These are phyloP conservation scores for Aspergillus pseudoglaucus DNA, from an alignment of 2,329 filamentous ascomycete species.

Conservation along the genomic window DNA sequence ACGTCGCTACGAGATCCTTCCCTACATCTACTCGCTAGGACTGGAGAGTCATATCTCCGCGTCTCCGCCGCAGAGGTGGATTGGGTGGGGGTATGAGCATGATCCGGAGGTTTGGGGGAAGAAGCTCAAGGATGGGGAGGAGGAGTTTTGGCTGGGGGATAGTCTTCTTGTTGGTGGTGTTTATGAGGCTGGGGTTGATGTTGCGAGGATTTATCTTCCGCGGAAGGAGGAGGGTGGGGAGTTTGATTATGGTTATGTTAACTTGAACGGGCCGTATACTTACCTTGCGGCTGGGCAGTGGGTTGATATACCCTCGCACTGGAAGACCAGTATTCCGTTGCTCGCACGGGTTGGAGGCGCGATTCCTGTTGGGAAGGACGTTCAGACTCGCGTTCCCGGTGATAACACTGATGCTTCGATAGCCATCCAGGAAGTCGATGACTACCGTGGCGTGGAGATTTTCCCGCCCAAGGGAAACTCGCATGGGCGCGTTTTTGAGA, in stretches of 20 bases:
- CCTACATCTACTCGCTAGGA: conserved; percentile 62
- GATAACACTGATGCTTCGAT: conserved; percentile 43
- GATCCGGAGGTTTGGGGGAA: conserved; percentile 60
- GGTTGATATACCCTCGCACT: conserved; percentile 46
- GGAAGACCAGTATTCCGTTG: conserved; percentile 50
- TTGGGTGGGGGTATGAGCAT: conserved; percentile 64
- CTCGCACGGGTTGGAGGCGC: conserved; percentile 51
- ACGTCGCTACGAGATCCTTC: conserved; percentile 64
- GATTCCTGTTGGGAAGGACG: conserved; percentile 46
- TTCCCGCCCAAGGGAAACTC: conserved; percentile 46
- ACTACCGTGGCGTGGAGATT: conserved; percentile 52
- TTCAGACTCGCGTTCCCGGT: conserved; percentile 48
- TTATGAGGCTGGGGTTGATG: conserved; percentile 53
- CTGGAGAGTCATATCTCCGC: conserved; percentile 57
- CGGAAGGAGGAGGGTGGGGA: conserved; percentile 29
- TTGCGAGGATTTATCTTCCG: conserved; percentile 58
- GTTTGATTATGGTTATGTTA: conserved; percentile 54
- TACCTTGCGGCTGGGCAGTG: conserved; percentile 51
- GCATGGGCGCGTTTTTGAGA: conserved; percentile 32
- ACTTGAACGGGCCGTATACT: conserved; percentile 56
- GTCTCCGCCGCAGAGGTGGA: conserved; percentile 62
- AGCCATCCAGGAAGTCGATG: conserved; percentile 39
- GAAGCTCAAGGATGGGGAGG: conserved; percentile 56
- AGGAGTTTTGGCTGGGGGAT: conserved; percentile 68
- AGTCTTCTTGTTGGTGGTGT: conserved; percentile 61